Evolutionary conservation across 1,139 yeast genomes (phyloP).

Genomic region (Nematodospora anomalae): DNA sequence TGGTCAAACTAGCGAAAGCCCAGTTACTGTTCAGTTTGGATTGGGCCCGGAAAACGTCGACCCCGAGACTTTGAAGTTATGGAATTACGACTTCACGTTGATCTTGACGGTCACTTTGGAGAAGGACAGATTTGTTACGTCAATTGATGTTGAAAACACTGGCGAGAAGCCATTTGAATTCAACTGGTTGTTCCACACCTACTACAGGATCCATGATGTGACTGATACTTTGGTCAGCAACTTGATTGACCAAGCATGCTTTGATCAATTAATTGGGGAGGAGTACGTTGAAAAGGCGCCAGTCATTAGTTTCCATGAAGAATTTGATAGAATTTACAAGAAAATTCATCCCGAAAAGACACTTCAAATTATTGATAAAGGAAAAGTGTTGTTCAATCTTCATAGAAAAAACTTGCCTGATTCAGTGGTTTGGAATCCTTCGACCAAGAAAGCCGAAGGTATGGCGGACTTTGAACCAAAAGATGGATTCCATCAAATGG

Average conservation of each 20-base stretch:
- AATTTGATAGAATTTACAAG: slow-evolving; percentile 81
- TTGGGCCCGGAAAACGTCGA: slow-evolving; percentile 81
- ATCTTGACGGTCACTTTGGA: slow-evolving; percentile 64
- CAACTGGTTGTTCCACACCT: slow-evolving; percentile 96
- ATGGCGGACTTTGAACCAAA: slow-evolving; percentile 91
- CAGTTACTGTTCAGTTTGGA: slow-evolving; percentile 81
- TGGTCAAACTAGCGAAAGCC: slow-evolving; percentile 64
- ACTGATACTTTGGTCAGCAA: slow-evolving; percentile 77
- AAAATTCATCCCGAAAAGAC: slow-evolving; percentile 54
- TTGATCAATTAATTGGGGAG: slow-evolving; percentile 69
- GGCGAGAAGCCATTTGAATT: slow-evolving; percentile 69
- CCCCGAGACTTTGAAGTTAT: slow-evolving; percentile 56
- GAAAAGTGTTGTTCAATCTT: slow-evolving; percentile 67
- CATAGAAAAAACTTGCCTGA: slow-evolving; percentile 73
- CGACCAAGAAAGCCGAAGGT: slow-evolving; percentile 75
- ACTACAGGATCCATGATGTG: slow-evolving; percentile 71
- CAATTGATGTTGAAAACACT: slow-evolving; percentile 73
- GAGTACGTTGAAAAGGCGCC: slow-evolving; percentile 71
- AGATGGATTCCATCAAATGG: slow-evolving; percentile 78
- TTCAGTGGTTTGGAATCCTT: slow-evolving; percentile 97
- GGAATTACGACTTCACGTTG: slow-evolving; percentile 71
- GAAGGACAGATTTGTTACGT: slow-evolving; percentile 56
- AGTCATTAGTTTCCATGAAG: slow-evolving; percentile 70
- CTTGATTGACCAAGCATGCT: slow-evolving; percentile 66
- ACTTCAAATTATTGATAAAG: slow-evolving; percentile 65